Evolutionary conservation across 1,284 basidiomycete genomes (phyloP).

Genomic region (Sanghuangporus weigelae): DNA sequence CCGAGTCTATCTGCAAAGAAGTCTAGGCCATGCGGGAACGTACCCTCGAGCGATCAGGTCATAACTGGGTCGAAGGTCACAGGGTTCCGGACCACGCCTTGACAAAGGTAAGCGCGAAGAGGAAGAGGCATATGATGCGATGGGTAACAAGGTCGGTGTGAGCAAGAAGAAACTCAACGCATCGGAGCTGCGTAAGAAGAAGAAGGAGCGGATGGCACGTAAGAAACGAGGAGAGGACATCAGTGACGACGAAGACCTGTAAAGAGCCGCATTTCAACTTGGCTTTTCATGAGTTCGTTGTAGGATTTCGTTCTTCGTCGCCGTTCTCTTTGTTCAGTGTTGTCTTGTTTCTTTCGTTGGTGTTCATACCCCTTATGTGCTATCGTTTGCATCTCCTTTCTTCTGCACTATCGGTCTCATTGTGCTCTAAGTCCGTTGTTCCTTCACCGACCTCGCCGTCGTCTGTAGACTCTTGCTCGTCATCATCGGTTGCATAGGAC

Average conservation of each 20-base stretch:
- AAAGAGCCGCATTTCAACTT: neutral
- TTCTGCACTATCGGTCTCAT: neutral
- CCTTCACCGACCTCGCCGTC: neutral
- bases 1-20: constrained; percentile 88
- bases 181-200: constrained; percentile 77
- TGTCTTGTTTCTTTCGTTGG: neutral
- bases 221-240: constrained; percentile 79
- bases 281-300: neutral
- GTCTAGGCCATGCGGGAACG: constrained; percentile 96
- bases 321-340: neutral
- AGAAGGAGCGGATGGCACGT: constrained; percentile 94
- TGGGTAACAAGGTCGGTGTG: constrained; percentile 90
- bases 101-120: constrained; percentile 87
- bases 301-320: neutral
- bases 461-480: neutral
- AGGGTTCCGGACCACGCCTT: constrained; percentile 87
- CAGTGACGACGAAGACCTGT: constrained; percentile 53
- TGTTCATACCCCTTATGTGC: constrained; percentile 2
- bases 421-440: neutral
- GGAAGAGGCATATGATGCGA: constrained; percentile 86
- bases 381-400: neutral
- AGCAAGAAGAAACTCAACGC: constrained; percentile 85
- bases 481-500: constrained; percentile 10
- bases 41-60: constrained; percentile 88
- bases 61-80: constrained; percentile 99